Conservation (phyloP, 1,284 basidiomycete genomes). For the Pulchroboletus neoregius region DNA sequence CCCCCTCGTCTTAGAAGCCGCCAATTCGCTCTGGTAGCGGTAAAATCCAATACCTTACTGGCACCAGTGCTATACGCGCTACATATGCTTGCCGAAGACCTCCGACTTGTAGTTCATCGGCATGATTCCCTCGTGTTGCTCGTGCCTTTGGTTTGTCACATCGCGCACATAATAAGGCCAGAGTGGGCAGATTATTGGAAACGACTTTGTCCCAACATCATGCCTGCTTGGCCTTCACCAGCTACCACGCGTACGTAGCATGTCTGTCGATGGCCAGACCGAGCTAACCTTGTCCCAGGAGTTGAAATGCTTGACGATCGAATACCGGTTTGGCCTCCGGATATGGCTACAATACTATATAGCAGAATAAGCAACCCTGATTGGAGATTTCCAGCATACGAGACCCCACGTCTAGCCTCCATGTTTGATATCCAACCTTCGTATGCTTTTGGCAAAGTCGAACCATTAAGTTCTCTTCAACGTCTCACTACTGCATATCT, state of each 20-base stretch:
- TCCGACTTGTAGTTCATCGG: constrained; percentile 52
- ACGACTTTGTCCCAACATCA: constrained; percentile 61
- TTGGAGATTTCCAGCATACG: constrained; percentile 55
- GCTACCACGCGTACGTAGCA: constrained; percentile 41
- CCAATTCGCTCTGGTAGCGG: constrained; percentile 20
- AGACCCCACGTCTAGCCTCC: constrained; percentile 46
- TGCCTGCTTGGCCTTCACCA: constrained; percentile 53
- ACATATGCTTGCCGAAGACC: constrained; percentile 73
- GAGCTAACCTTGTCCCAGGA: constrained; percentile 32
- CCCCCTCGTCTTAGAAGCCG: constrained; percentile 35
- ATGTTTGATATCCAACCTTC: constrained; percentile 53
- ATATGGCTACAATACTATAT: constrained; percentile 60
- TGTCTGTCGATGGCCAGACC: background rate
- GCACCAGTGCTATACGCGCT: constrained; percentile 62
- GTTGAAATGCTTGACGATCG: constrained; percentile 54
- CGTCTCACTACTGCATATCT: constrained; percentile 53
- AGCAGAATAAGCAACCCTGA: constrained; percentile 63
- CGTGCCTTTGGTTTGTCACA: constrained; percentile 58
- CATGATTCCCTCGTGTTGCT: constrained; percentile 57
- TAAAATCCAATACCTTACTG: constrained; percentile 41
- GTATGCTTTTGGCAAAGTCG: constrained; percentile 55
- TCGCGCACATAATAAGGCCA: constrained; percentile 64
- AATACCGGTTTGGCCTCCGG: constrained; percentile 66
- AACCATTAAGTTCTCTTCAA: constrained; percentile 50
- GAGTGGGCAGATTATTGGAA: constrained; percentile 92